These are phyloP conservation scores for Neopestalotiopsis sp. DNA, from an alignment of 2,329 filamentous ascomycete species.

Conservation along the genomic window DNA sequence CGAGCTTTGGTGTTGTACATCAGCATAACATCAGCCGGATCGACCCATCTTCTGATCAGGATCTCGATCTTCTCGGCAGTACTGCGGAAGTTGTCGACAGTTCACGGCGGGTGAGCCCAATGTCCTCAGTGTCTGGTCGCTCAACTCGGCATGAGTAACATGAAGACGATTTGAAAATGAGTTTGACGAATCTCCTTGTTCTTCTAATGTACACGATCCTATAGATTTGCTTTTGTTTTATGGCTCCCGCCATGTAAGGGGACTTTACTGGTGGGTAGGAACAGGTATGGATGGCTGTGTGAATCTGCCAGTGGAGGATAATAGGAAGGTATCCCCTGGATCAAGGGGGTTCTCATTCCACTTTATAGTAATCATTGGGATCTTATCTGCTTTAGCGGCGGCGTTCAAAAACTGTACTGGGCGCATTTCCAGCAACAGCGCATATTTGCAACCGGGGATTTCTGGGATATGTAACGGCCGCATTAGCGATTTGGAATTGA, in stretches of 20 bases:
- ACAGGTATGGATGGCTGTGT: neutral
- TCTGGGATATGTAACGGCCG: neutral
- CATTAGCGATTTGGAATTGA: neutral
- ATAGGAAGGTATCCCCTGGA: neutral
- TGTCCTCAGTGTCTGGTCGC: constrained; percentile 28
- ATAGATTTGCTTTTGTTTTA: constrained; percentile 17
- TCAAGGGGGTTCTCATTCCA: neutral
- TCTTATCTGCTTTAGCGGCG: constrained; percentile 16
- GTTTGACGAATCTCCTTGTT: constrained; percentile 30
- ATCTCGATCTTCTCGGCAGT: constrained; percentile 55
- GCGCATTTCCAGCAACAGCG: constrained; percentile 12
- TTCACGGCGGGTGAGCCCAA: constrained; percentile 34
- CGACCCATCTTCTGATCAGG: constrained; percentile 48
- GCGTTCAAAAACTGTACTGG: constrained; percentile 17
- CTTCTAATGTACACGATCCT: constrained; percentile 19
- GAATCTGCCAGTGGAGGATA: neutral
- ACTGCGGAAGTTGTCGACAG: constrained; percentile 63
- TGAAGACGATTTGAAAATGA: constrained; percentile 23
- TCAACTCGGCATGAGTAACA: constrained; percentile 25
- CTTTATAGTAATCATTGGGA: constrained; percentile 18
- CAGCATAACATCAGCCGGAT: constrained; percentile 63
- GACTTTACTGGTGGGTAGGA: neutral
- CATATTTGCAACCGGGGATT: neutral
- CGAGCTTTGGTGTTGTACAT: constrained; percentile 62
- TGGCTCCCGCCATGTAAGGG: constrained; percentile 1